These are phyloP conservation scores for Phytophthora cryptogea DNA, from an alignment of 352 stramenopile species.

Conservation along the genomic window DNA sequence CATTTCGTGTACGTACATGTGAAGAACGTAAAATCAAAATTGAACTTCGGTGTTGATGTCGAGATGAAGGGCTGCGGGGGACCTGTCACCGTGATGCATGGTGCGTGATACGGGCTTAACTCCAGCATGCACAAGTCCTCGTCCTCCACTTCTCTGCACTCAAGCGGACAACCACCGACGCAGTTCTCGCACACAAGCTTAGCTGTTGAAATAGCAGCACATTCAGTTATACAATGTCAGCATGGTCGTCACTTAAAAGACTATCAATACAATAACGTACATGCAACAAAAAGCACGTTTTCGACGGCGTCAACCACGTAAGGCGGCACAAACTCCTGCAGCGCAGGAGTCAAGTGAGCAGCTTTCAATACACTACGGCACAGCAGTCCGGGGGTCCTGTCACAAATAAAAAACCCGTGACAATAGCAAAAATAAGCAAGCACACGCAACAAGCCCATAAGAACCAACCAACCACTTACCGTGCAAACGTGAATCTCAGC, in stretches of 20 bases:
- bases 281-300: slow-evolving; percentile 50
- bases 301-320: slow-evolving; percentile 47
- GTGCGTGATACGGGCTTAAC: slow-evolving; percentile 79
- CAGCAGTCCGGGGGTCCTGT: slow-evolving; percentile 55
- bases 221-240: slow-evolving; percentile 5
- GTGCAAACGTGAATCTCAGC: slow-evolving; percentile 58
- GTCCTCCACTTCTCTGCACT: slow-evolving; percentile 45
- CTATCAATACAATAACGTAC: slow-evolving; percentile 30
- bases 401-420: not conserved
- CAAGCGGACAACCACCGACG: slow-evolving; percentile 61
- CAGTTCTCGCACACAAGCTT: slow-evolving; percentile 75
- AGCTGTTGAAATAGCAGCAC: slow-evolving; percentile 30
- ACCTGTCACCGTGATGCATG: slow-evolving; percentile 69
- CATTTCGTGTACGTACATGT: slow-evolving; percentile 50
- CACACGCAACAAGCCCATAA: not conserved
- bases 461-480: slow-evolving; percentile 29
- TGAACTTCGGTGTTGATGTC: slow-evolving; percentile 45
- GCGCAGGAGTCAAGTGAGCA: slow-evolving; percentile 41
- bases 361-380: slow-evolving; percentile 58
- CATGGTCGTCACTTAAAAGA: not conserved
- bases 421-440: slow-evolving; percentile 17
- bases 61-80: slow-evolving; percentile 64
- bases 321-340: slow-evolving; percentile 44
- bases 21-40: slow-evolving; percentile 65
- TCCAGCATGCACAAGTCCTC: slow-evolving; percentile 52